These are phyloP conservation scores for Pittosporum tobira DNA, from an alignment of 129 eudicot species.

Conservation along the genomic window DNA sequence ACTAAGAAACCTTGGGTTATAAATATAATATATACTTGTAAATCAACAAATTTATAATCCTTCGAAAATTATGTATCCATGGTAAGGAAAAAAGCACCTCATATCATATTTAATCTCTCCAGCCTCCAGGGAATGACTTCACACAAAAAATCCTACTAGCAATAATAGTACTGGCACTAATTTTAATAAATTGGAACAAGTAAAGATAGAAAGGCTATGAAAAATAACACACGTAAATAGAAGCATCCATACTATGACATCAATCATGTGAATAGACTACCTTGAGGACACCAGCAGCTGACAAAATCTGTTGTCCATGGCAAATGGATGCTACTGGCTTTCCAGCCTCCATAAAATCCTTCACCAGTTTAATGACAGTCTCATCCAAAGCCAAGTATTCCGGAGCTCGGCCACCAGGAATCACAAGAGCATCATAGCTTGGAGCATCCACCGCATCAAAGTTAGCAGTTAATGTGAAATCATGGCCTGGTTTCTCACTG, in stretches of 20 bases:
- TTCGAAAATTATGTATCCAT: too few relatives aligned
- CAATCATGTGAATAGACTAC: conserved; percentile 23
- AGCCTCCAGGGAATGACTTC: background rate
- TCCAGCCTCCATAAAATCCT: conserved; percentile 67
- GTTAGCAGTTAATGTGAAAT: conserved; percentile 55
- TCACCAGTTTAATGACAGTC: conserved; percentile 50
- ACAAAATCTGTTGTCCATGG: conserved; percentile 88
- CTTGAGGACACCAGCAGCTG: conserved; percentile 97
- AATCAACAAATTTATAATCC: too few relatives aligned
- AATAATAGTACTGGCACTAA: background rate
- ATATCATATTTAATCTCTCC: background rate
- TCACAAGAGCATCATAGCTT: conserved; percentile 83
- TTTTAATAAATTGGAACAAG: background rate
- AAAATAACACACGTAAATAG: background rate
- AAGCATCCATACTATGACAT: background rate
- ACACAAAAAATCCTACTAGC: background rate
- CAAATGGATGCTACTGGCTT: conserved; percentile 96
- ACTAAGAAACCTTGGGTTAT: too few relatives aligned
- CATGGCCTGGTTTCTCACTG: conserved; percentile 86
- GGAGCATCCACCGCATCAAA: conserved; percentile 56
- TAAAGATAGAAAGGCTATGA: background rate
- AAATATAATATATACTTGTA: too few relatives aligned
- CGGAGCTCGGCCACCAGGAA: conserved; percentile 98
- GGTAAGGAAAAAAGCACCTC: background rate
- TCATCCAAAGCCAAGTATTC: conserved; percentile 75